phyloP scores from a whole-genome alignment of 306 rosid species.

The Rosa persica region DNA sequence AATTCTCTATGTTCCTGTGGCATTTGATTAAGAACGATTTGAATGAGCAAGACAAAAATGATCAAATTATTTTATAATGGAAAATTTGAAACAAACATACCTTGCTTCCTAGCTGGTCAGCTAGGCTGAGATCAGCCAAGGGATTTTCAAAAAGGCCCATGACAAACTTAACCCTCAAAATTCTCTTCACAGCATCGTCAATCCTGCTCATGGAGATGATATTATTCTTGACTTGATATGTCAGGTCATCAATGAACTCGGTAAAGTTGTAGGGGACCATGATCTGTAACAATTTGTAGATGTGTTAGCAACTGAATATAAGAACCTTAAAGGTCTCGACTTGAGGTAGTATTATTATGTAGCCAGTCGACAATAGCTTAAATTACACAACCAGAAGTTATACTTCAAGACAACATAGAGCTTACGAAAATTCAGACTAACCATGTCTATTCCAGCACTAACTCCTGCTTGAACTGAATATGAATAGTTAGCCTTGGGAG shows the following conservation, averaged over 20 bases:
- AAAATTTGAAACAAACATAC: constrained; percentile 32
- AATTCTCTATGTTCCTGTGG: constrained; percentile 83
- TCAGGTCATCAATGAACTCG: constrained; percentile 57
- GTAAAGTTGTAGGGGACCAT: constrained; percentile 64
- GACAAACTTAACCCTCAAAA: constrained; percentile 67
- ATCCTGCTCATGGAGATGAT: constrained; percentile 72
- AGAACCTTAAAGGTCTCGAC: neutral
- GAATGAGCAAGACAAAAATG: neutral
- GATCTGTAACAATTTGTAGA: constrained; percentile 38
- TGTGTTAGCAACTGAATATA: neutral
- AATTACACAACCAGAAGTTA: neutral
- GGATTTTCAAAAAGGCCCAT: constrained; percentile 90
- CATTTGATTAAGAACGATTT: neutral
- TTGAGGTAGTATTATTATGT: neutral
- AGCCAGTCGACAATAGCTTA: neutral
- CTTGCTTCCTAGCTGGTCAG: constrained; percentile 67
- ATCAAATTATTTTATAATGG: constrained; percentile 6
- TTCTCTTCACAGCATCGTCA: constrained; percentile 76
- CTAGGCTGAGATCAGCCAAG: constrained; percentile 63
- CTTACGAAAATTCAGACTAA: constrained; percentile 24
- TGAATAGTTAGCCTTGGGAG: constrained; percentile 80
- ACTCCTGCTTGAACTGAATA: constrained; percentile 71
- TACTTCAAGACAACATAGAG: neutral
- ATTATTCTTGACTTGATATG: constrained; percentile 58
- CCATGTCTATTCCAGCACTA: constrained; percentile 89